Base-by-base conservation (phyloP, 148 eudicot species). In the Cornus kousa region DNA sequence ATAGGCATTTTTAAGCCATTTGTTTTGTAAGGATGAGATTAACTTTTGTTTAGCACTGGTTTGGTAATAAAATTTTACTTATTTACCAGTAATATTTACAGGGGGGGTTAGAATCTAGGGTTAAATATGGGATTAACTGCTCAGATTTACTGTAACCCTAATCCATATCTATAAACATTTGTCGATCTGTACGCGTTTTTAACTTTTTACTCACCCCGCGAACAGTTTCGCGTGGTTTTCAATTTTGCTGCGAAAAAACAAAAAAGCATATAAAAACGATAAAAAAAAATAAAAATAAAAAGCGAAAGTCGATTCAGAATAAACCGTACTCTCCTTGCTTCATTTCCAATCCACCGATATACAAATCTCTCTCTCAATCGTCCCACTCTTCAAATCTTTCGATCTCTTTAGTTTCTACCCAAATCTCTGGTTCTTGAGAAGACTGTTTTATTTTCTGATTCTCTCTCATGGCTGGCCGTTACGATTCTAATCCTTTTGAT, bases 401-500 rank as follows among this genome's bases (percentile, higher is more conserved):
- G 65, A 48, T 77, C 79, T 77, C 72, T 35, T 35, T 24, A 57
- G 40, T 75, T 70, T 66, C 14, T 75, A 24, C 71, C 14, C 5
- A 28, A 28, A 28, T 28, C 20, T 60, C 28, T 46, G 37, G 28
- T 37, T 43, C 3, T 57, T 57, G 16, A 13, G 20, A 57, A 57
- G 64, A 57, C 28, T 0, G 28, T 16, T 13, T 0, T 57, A 13
- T 35, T 57, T 23, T 76, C 64, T 76, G 65, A 22, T 53, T 69
- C 68, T 22, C 33, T 53, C 14, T 55, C 68, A 87, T 87, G 90
- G 90, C 86, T 24, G 76, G 87, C 40, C 80, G 84, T 77, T 78
- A 81, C 80, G 89, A 91, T 78, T 65, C 88, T n/a, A 90, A 88
- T 77, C 90, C 90, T n/a, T 89, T 88, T 33, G 88, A 74, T 6